Evolutionary conservation across 192 early-diverging fungal species (phyloP).

Genomic region (Backusella mclennaniae): DNA sequence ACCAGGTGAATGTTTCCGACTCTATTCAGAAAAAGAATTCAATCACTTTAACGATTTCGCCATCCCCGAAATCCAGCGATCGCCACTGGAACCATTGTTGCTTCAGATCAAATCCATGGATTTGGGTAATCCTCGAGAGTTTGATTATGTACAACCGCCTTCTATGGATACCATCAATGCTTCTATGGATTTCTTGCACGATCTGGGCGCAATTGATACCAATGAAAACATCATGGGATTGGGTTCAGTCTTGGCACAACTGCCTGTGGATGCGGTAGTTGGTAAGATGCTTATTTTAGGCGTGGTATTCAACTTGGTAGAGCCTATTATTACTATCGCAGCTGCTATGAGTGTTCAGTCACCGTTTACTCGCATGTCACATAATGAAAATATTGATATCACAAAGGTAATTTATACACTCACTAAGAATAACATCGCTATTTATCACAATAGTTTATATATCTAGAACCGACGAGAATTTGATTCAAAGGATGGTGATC

Average conservation of each 20-base stretch:
- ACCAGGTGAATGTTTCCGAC: slow-evolving; percentile 62
- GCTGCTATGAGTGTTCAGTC: slow-evolving; percentile 67
- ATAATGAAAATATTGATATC: slow-evolving; percentile 45
- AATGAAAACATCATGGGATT: slow-evolving; percentile 47
- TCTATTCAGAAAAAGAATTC: slow-evolving; percentile 62
- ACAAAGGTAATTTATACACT: slow-evolving; percentile 35
- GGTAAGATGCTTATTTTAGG: slow-evolving; percentile 69
- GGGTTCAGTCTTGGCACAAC: slow-evolving; percentile 49
- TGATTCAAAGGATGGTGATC: slow-evolving; percentile 58
- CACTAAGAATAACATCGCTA: background rate
- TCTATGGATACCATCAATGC: slow-evolving; percentile 38
- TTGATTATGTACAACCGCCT: slow-evolving; percentile 62
- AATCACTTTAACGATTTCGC: slow-evolving; percentile 60
- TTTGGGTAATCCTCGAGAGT: slow-evolving; percentile 57
- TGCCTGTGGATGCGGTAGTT: slow-evolving; percentile 63
- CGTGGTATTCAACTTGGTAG: slow-evolving; percentile 48
- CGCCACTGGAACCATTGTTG: slow-evolving; percentile 58
- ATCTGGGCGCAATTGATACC: slow-evolving; percentile 50
- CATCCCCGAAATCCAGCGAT: slow-evolving; percentile 64
- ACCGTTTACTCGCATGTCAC: slow-evolving; percentile 53
- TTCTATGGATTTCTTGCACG: slow-evolving; percentile 43
- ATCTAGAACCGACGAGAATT: slow-evolving; percentile 48
- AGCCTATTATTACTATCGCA: slow-evolving; percentile 56
- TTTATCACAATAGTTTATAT: background rate
- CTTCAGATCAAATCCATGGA: slow-evolving; percentile 59